phyloP scores from a whole-genome alignment of 768 basidiomycete genomes.

The Lyophyllum semitale region DNA sequence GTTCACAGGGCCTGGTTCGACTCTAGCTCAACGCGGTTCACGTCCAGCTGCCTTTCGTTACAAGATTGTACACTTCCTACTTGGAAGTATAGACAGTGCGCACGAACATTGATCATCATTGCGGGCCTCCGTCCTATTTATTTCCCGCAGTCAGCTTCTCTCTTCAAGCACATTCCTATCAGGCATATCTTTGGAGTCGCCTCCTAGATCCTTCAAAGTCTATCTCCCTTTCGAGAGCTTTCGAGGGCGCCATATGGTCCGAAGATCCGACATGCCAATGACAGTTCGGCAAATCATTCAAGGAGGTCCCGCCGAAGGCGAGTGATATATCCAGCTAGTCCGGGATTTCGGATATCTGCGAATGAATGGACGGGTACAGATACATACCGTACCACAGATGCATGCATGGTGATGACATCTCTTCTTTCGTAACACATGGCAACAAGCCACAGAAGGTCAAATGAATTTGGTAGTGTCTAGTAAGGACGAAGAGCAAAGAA shows the following conservation, averaged over 20 bases:
- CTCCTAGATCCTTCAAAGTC: neutral
- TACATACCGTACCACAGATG: neutral
- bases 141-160: neutral
- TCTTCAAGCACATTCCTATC: neutral
- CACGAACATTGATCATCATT: neutral
- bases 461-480: neutral
- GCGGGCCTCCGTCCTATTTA: neutral
- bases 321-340: neutral
- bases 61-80: neutral
- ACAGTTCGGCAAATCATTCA: neutral
- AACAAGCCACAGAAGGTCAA: neutral
- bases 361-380: neutral
- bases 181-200: neutral
- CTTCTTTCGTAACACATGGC: neutral
- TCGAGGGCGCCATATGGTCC: neutral
- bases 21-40: neutral
- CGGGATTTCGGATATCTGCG: no score
- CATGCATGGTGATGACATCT: neutral
- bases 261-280: neutral
- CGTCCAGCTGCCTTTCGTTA: neutral
- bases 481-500: neutral
- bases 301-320: neutral
- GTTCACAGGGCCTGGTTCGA: no score
- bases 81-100: neutral
- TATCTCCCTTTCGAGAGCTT: neutral